Base-by-base conservation (phyloP, 352 stramenopile genomes). In the Phytophthora meadii region DNA sequence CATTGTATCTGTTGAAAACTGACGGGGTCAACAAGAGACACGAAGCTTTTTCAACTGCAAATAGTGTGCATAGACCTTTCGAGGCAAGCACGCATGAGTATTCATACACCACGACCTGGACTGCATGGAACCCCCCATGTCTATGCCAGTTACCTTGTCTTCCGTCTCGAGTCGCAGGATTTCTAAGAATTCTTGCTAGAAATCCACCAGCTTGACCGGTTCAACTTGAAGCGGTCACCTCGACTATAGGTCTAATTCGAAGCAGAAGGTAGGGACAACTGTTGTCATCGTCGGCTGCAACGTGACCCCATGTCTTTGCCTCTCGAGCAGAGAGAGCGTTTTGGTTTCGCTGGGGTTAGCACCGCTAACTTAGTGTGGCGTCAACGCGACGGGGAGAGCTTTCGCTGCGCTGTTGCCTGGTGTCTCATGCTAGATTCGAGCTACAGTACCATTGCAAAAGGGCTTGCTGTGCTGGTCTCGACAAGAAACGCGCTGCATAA, bases 41-140 rank as follows among this genome's bases (percentile, higher is more conserved):
- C 65, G 41, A 40, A 14, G n/a, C 15, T 44, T 70, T n/a, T n/a
- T n/a, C 42, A 65, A 60, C 62, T 65, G 62, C 62, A 70, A 70
- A 6, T 66, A 19, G 55, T 61, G 55, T 61, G 48, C 62, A 70
- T 70, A 66, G 54, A 54, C 48, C 48, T 54, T 42, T 55, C 24
- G 17, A 46, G 5, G n/a, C n/a, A n/a, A n/a, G n/a, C n/a, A n/a
- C n/a, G n/a, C n/a, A 52, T 60, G 54, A 69, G 54, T 44, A 66
- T 66, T 61, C 62, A 66, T 42, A 10, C 12, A 4, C 28, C 8
- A 28, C 6, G 4, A 25, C 24, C 6, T 42, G 3, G 19, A 34
- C 5, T n/a, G 28, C 28, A 49, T 54, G 54, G 54, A 45, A n/a
- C n/a, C 40, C 30, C 19, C 19, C 19, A 46, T 60, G 30, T 70